Base-by-base conservation (phyloP, 441 rosid genomes). In the Melastoma candidum region DNA sequence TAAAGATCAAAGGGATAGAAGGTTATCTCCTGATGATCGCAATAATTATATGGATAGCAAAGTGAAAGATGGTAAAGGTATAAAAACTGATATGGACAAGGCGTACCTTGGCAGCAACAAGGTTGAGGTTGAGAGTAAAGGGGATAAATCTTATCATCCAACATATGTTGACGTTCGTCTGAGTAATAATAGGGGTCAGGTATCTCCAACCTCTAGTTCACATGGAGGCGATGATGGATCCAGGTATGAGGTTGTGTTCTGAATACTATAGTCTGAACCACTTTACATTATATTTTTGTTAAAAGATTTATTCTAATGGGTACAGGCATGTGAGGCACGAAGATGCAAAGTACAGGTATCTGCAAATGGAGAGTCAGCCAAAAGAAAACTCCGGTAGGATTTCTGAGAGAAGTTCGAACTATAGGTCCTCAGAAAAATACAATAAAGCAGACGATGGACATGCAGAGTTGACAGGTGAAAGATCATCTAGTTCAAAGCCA, bases 401-500 rank as follows among this genome's bases (percentile, higher is more conserved):
- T 29, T 60, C 80, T 10, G 96, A 85, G 68, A 87, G 81, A 64
- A 70, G 64, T 58, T 68, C 82, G 27, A 87, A 74, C 69, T 72
- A 81, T 52, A 81, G 77, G 72, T 65, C 83, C 55, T 59, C 66
- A 39, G 97, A 85, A 55, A 90, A 72, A 70, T 26, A 79, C 44
- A 44, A 12, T 29, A 87, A 79, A 69, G 67, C 62, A 59, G 97
- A 90, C 36, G 97, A 85, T 63, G 87, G 81, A 54, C 74, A 70
- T 63, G 83, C 73, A 46, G 99, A 90, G 63, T 68, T 77, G 63
- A 69, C 78, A 3, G 61, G 66, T 53, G 99, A 86, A 66, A 84
- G 79, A 74, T 72, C 95, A 47, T 68, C 90, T 13, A 63, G 77
- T 63, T 70, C 95, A 54, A 94, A 81, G 79, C 92, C 92, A 61